Evolutionary conservation across 805 yeast species (phyloP), one percentile per base, ranked within the genome.

Genomic region (Wickerhamomyces xylosicus): DNA sequence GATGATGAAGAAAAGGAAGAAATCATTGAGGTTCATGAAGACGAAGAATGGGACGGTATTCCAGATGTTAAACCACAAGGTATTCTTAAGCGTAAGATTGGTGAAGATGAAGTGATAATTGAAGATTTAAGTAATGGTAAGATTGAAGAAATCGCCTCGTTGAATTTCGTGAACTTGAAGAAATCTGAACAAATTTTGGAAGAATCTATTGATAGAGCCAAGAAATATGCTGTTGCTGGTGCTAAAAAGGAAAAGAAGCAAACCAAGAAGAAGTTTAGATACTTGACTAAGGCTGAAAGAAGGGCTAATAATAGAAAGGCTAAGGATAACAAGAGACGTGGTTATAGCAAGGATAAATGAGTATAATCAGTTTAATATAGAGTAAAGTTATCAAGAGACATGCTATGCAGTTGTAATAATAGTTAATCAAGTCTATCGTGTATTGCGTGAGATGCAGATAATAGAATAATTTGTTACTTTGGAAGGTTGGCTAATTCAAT

Each of bases 231-330:
- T 1, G 74, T 75, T 20, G 54, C 54, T 19, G 50, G 51, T 9
- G 52, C 46, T 16, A 47, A 52, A 19, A 52, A 53, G 35, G 49
- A 49, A 27, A 48, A 50, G 18, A 55, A 50, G 34, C 52, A 48
- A 43, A 73, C 69, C 61, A 81, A 80, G 71, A 80, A 77, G 70
- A 89, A 89, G 70, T 87, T 87, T 54, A 76, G 96, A 62, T 90
- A 89, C 51, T 69, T 89, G 58, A 74, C 92, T 37, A 85, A 86
- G 58, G 62, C 68, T 20, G 96, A 87, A 61, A 74, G 97, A 61
- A 77, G 64, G 50, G 60, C 58, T 17, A 74, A 76, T 42, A 71
- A 74, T 63, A 59, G 72, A 62, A 63, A 72, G 59, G 63, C 59
- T 36, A 61, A 57, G 36, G 49, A 57, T 39, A 61, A 60, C 45